Base-by-base conservation (phyloP, 2,329 filamentous ascomycete genomes). In the Ambrosiella xylebori region DNA sequence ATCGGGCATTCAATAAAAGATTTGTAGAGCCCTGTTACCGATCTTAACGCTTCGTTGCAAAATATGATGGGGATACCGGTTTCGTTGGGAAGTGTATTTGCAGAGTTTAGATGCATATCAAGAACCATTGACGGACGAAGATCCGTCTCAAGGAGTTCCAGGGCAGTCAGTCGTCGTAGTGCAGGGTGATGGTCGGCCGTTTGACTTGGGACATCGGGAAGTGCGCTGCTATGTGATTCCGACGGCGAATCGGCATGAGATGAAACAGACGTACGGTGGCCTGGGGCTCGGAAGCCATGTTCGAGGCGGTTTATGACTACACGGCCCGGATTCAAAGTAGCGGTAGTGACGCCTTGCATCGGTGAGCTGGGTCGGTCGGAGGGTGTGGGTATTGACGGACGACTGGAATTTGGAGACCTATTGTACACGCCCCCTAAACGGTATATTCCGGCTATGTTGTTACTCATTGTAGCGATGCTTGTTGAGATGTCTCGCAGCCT, bases 101-200 rank as follows among this genome's bases (percentile, higher is more conserved):
- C 19, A 19, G 38, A 36, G 9, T 8, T 38, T 64, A 84, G 79
- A 7, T 73, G 72, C 55, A 86, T 69, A 64, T 91, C 86, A 39
- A 91, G 73, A 47, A 91, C 76, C 64, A 91, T 88, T 0, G 84
- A 86, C 2, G 86, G 87, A 52, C 87, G 74, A 54, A 84, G 79
- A 66, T 93, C 87, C 63, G 85, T 79, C 65, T 91, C 86, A 45
- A 93, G 69, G 44, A 91, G 71, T 67, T 91, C 87, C 17, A 84
- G 70, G 8, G 88, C 76, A 27, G 84, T 82, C 56, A 89, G 74
- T 35, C 77, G 77, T 47, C 79, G 78, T 3, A 54, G 51, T 2
- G n/a, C 12, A n/a, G 51, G 51, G 13, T 54, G 35, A 17, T 54
- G 36, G 2, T 54, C 40, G 40, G 11, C 40, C 11, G 40, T 11